Evolutionary conservation across 2,329 filamentous ascomycete species (phyloP).

Genomic region (Hypomyces perniciosus): DNA sequence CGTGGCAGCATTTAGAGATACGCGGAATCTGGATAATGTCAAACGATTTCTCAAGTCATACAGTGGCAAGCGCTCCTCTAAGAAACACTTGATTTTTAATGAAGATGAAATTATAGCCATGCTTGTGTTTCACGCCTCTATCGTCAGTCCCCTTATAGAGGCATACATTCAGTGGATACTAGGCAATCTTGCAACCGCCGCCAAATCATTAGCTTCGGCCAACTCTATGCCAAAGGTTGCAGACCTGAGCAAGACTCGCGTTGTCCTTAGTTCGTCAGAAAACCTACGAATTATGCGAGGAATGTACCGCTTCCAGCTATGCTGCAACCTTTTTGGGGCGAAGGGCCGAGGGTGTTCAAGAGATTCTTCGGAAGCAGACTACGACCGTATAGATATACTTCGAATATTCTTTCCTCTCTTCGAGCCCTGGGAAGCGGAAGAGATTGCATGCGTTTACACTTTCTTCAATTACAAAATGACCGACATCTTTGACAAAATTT

Average conservation of each 20-base stretch:
- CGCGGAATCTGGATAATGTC: neutral
- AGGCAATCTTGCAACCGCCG: neutral
- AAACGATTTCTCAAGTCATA: conserved; percentile 1
- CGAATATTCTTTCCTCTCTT: neutral
- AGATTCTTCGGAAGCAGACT: neutral
- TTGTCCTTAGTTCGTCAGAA: conserved; percentile 6
- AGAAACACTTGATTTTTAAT: neutral
- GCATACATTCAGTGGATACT: neutral
- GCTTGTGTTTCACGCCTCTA: neutral
- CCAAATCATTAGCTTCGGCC: neutral
- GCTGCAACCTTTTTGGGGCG: conserved; percentile 9
- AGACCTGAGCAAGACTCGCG: neutral
- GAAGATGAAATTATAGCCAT: conserved; percentile 7
- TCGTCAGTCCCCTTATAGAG: neutral
- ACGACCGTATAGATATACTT: neutral
- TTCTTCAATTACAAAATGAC: neutral
- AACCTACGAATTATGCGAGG: conserved; percentile 3
- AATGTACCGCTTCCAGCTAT: conserved; percentile 14
- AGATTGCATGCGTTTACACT: conserved; percentile 1
- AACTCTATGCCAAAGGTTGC: neutral
- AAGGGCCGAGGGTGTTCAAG: neutral
- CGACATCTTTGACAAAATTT: neutral
- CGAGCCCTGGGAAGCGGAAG: conserved; percentile 10
- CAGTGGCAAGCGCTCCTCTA: neutral
- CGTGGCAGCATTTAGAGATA: neutral